Evolutionary conservation across 768 basidiomycete species (phyloP), one percentile per base, ranked within the genome.

Genomic region (Amanita subjunquillea): DNA sequence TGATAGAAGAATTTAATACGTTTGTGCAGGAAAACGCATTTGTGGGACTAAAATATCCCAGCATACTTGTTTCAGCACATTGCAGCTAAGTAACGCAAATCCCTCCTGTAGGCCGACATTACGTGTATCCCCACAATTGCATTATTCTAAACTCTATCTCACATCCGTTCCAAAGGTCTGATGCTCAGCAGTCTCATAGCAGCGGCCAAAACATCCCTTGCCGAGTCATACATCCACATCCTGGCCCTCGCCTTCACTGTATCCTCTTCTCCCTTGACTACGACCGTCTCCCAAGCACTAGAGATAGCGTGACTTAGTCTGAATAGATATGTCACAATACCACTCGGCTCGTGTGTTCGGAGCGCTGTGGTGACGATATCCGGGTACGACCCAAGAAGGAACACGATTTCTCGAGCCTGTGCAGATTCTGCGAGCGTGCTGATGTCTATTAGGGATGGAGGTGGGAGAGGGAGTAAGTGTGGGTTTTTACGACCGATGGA

Each of bases 401-500:
- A 83, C 20, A 80, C 75, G 61, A 96, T 89, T 51, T 94, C 91
- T 44, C 91, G 78, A 13, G 91, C 87, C 42, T 89, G 84, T 8
- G 70, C 59, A 15, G 85, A 83, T 51, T 84, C 76, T 6, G 74
- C 70, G 49, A 96, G 82, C n/a, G 79, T 72, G 1, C 72, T 68
- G 6, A 80, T 79, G 60, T 85, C 71, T 65, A 95, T 85, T 56
- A 82, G 67, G n/a, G 79, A 71, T 7, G 80, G 78, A 0, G 77
- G 66, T 0, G 88, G 87, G 8, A 91, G 81, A 17, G 91, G 85
- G 38, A 89, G 69, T 29, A 94, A 82, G 54, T 88, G 78, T 2
- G 91, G 90, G 68, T 94, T 93, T 69, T 95, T 94, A 53, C 93
- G 89, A 58, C 82, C 82, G 63, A 97, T 85, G 1, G 93, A 96